These are phyloP conservation scores for Pseudocercospora macadamiae DNA, from an alignment of 2,329 filamentous ascomycete genomes.

Conservation along the genomic window DNA sequence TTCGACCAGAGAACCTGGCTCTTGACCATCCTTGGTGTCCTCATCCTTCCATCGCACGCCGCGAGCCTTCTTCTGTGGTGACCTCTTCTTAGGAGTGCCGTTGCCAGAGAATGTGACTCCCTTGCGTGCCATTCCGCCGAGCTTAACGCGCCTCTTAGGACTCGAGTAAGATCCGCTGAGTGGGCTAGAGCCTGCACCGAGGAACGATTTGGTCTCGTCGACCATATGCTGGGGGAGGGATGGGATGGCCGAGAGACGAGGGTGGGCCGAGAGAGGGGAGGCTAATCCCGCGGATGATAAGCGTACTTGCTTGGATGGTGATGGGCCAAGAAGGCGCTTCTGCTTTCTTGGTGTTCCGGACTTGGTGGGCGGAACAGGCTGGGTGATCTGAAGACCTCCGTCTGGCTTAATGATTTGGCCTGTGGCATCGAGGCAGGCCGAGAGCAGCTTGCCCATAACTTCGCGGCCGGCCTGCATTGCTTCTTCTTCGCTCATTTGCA, in stretches of 20 bases:
- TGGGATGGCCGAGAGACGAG: constrained; percentile 28
- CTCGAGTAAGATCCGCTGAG: constrained; percentile 63
- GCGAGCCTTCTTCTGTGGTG: constrained; percentile 68
- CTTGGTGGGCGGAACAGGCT: constrained; percentile 71
- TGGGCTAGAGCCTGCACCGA: constrained; percentile 28
- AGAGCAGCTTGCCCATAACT: constrained; percentile 76
- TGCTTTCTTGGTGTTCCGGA: constrained; percentile 76
- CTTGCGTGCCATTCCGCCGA: constrained; percentile 62
- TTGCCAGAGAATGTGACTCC: constrained; percentile 58
- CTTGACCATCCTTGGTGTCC: constrained; percentile 77
- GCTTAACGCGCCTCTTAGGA: constrained; percentile 73
- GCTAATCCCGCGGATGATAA: constrained; percentile 25
- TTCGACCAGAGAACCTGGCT: constrained; percentile 77
- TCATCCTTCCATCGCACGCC: constrained; percentile 93
- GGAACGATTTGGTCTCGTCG: constrained; percentile 24
- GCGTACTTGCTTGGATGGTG: constrained; percentile 52
- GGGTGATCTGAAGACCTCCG: constrained; percentile 63
- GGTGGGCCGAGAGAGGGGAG: constrained; percentile 3
- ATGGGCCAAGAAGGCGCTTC: constrained; percentile 55
- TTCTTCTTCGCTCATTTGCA: constrained; percentile 79
- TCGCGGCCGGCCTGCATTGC: constrained; percentile 78
- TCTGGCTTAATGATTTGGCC: constrained; percentile 91
- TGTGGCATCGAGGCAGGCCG: constrained; percentile 72
- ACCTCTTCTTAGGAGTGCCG: constrained; percentile 80
- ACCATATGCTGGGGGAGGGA: constrained; percentile 32